A percentile compares a stretch with the other conserved stretches of the same genome.
Evolutionary conservation across 768 basidiomycete species (phyloP).

Genomic region (Cystofilobasidium bisporidii): DNA sequence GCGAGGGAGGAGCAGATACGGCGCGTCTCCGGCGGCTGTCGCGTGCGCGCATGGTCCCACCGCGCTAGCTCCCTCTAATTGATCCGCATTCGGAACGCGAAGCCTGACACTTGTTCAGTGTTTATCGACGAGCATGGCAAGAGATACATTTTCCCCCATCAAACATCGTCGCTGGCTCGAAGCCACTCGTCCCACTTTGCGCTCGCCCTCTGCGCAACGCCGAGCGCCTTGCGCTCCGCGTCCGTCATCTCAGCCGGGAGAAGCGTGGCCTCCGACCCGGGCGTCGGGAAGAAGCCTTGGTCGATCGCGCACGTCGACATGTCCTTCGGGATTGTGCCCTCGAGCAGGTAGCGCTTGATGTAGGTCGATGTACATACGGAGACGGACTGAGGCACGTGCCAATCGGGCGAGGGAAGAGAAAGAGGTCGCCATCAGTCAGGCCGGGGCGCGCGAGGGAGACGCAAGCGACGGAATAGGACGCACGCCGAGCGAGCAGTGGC

Average conservation of each 20-base stretch:
- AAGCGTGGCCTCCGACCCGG: not conserved
- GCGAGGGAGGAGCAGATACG: no score
- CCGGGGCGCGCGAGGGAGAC: not conserved
- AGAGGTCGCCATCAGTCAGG: not conserved
- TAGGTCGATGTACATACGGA: not conserved
- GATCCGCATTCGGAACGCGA: no score
- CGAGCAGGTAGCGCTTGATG: conserved; percentile 6
- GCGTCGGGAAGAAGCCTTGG: conserved; percentile 5
- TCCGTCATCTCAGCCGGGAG: not conserved
- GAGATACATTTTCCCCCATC: no score
- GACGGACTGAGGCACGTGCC: not conserved
- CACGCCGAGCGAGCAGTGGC: conserved; percentile 11
- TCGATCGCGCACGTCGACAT: not conserved
- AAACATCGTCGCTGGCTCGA: not conserved
- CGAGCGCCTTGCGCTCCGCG: not conserved
- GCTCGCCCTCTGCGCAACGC: not conserved
- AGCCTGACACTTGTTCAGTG: no score
- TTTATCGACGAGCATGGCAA: no score
- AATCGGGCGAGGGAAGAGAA: not conserved
- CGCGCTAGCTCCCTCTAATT: no score
- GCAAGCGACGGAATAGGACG: not conserved
- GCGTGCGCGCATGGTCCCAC: no score
- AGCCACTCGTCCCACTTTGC: not conserved
- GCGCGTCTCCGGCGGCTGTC: no score
- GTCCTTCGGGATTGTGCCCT: not conserved